A percentile compares a stretch with the other conserved stretches of the same genome.
Conservation (phyloP, 192 early-diverging fungal genomes). For the Entomortierella chlamydospora region DNA sequence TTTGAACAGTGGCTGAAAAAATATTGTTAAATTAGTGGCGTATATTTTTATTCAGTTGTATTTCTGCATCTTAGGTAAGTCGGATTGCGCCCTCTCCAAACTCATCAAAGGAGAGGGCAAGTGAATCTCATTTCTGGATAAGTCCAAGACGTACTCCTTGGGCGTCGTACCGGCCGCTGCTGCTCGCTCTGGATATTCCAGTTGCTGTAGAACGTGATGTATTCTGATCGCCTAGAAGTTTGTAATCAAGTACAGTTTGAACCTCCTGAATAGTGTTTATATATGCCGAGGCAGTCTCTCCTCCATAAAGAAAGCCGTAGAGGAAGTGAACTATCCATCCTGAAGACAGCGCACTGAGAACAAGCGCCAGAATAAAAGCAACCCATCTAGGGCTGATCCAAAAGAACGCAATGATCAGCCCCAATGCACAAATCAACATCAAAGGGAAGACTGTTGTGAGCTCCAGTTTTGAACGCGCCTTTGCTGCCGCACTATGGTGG, state of each 20-base stretch:
- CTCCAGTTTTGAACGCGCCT: neutral
- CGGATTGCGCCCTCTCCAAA: slow-evolving; percentile 47
- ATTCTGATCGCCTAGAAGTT: neutral
- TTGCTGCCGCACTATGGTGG: neutral
- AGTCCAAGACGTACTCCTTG: slow-evolving; percentile 7
- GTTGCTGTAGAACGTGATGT: neutral
- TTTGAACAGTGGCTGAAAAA: no score
- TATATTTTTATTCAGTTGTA: neutral
- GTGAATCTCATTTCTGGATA: slow-evolving; percentile 30
- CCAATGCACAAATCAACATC: slow-evolving; percentile 10
- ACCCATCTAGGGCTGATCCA: slow-evolving; percentile 38
- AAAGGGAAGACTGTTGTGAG: slow-evolving; percentile 7
- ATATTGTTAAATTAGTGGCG: no score
- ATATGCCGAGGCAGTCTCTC: slow-evolving; percentile 18
- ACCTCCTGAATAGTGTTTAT: slow-evolving; percentile 41
- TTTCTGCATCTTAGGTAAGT: slow-evolving; percentile 5
- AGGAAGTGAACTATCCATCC: slow-evolving; percentile 42
- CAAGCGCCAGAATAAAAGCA: slow-evolving; percentile 21
- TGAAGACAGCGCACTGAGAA: slow-evolving; percentile 23
- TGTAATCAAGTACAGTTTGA: slow-evolving; percentile 22
- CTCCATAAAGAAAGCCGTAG: slow-evolving; percentile 42
- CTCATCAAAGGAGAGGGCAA: slow-evolving; percentile 26
- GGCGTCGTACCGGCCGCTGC: neutral
- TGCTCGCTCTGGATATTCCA: slow-evolving; percentile 6
- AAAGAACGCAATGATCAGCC: slow-evolving; percentile 19